A percentile compares a stretch with the other conserved stretches of the same genome.
Evolutionary conservation across 768 basidiomycete species (phyloP).

Genomic region (Russula brevipes): DNA sequence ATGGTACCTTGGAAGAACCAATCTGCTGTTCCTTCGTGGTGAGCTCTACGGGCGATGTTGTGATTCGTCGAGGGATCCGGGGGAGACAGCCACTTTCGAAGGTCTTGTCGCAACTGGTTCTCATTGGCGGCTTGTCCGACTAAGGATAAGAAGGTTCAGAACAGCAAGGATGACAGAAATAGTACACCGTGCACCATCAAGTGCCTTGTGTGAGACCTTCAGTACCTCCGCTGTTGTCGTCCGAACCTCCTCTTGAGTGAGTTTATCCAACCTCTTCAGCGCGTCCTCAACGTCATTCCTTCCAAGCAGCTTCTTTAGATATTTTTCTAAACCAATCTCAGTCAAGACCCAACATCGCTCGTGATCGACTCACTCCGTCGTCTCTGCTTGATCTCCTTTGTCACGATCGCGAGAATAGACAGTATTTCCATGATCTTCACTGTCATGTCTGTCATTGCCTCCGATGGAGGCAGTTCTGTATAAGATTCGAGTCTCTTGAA

Average conservation of each 20-base stretch:
- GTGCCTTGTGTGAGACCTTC: not conserved
- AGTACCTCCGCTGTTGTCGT: not conserved
- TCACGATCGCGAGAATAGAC: not conserved
- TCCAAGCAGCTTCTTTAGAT: not conserved
- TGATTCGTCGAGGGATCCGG: not conserved
- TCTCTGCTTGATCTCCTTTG: not conserved
- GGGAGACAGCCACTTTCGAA: not conserved
- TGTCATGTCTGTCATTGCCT: not conserved
- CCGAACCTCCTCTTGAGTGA: not conserved
- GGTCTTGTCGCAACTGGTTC: no score
- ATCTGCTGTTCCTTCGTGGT: not conserved
- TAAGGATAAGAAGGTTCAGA: no score
- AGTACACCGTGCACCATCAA: no score
- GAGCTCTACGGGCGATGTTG: not conserved
- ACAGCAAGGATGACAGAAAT: no score
- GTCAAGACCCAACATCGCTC: not conserved
- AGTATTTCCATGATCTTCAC: not conserved
- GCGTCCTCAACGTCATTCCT: not conserved
- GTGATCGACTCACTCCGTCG: not conserved
- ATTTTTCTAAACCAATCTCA: not conserved
- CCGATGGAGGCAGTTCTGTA: not conserved
- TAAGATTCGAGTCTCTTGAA: not conserved
- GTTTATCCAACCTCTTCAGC: not conserved
- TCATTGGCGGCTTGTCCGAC: not conserved
- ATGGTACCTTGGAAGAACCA: not conserved